phyloP scores from a whole-genome alignment of 371 early-diverging fungal genomes.

The Thermomucor indicae-seudaticae region DNA sequence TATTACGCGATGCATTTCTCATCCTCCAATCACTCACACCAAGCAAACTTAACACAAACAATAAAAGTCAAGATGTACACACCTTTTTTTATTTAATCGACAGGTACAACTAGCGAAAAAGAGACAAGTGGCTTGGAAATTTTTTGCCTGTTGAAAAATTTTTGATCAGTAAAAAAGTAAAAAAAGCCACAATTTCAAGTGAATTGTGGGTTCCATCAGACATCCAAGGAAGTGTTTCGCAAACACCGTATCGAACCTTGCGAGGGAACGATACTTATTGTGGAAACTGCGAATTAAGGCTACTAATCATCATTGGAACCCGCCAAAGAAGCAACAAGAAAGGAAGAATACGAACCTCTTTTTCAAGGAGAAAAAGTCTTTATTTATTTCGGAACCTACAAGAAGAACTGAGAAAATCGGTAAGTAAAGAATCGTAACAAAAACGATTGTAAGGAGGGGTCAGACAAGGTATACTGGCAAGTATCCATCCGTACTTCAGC shows the following conservation, averaged over 20 bases:
- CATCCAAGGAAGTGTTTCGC: slow-evolving; percentile 30
- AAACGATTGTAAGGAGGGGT: background rate
- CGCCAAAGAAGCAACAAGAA: background rate
- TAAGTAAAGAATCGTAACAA: background rate
- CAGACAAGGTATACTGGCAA: slow-evolving; percentile 25
- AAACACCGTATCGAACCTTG: slow-evolving; percentile 7
- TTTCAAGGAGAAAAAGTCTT: background rate
- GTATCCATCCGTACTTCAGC: slow-evolving; percentile 28
- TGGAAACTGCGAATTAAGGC: slow-evolving; percentile 37
- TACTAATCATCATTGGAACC: slow-evolving; percentile 21
- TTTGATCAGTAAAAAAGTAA: slow-evolving; percentile 4
- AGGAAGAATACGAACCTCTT: slow-evolving; percentile 11
- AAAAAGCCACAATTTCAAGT: background rate
- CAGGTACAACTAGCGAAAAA: background rate
- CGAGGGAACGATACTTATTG: slow-evolving; percentile 8
- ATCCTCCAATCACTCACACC: background rate
- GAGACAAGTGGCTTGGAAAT: background rate
- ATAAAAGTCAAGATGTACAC: slow-evolving; percentile 20
- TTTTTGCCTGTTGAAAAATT: too few species aligned
- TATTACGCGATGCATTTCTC: slow-evolving; percentile 15
- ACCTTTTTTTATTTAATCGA: background rate
- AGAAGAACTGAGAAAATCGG: background rate
- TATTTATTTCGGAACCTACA: too few species aligned
- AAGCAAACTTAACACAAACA: slow-evolving; percentile 8
- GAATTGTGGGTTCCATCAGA: slow-evolving; percentile 14